Evolutionary conservation across 441 rosid genomes (phyloP).

Genomic region (Populus tomentosa): DNA sequence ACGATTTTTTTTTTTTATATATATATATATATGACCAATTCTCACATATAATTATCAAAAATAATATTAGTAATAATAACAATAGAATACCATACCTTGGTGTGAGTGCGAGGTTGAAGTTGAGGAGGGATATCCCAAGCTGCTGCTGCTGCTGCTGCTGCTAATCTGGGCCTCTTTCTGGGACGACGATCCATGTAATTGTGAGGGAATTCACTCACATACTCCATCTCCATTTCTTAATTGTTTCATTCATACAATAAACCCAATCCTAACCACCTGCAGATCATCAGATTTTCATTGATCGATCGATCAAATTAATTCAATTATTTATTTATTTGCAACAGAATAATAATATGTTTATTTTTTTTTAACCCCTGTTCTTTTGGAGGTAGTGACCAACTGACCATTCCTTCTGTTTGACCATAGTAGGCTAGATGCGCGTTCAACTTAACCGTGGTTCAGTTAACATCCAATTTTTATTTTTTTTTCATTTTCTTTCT

Average conservation of each 20-base stretch:
- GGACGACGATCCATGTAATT: constrained; percentile 63
- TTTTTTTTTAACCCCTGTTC: constrained; percentile 20
- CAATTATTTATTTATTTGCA: constrained; percentile 1
- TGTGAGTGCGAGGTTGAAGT: constrained; percentile 8
- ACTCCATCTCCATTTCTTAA: constrained; percentile 51
- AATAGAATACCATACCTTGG: constrained; percentile 36
- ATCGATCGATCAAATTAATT: not conserved
- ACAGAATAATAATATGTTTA: not conserved
- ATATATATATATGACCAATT: too few species aligned
- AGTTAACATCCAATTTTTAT: constrained; percentile 6
- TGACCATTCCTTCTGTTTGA: constrained; percentile 18
- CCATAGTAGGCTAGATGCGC: constrained; percentile 19
- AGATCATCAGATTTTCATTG: not conserved
- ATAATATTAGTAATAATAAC: not conserved
- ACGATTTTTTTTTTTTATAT: too few species aligned
- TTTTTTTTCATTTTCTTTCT: not conserved
- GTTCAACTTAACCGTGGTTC: constrained; percentile 26
- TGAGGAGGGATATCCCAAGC: constrained; percentile 48
- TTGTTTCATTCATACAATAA: not conserved
- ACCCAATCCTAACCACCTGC: not conserved
- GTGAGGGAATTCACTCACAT: constrained; percentile 38
- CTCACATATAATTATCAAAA: too few species aligned
- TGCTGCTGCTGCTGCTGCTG: constrained; percentile 13
- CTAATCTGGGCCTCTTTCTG: constrained; percentile 46
- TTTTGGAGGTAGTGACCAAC: constrained; percentile 7